Evolutionary conservation across 352 stramenopile species (phyloP), one percentile per base, ranked within the genome.

Genomic region (Phytopythium mirpurense): DNA sequence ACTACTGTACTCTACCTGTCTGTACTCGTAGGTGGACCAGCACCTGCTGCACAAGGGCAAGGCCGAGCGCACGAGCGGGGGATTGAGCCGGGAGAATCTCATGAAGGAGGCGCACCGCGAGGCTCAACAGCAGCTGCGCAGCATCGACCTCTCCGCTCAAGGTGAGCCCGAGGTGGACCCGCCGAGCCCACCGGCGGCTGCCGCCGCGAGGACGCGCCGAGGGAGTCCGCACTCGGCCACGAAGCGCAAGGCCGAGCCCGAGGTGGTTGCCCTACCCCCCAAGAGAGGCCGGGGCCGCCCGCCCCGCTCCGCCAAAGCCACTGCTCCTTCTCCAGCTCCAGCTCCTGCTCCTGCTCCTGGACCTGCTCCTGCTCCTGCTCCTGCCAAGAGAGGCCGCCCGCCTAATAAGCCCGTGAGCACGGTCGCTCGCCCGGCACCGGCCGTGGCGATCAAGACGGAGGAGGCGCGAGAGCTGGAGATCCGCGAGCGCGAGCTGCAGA

Each of bases 21-120:
- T 32, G 29, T 14, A 16, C 4, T 34, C 24, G 53, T 34, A 75
- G 67, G 58, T 76, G 53, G 63, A 76, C 43, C 60, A 68, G 42
- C 60, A 76, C 31, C 68, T 51, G 21, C 45, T 62, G 21, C 68
- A 70, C 45, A 76, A 76, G 48, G 67, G 19, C 11, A 54, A 43
- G 7, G 23, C 2, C 21, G 31, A 42, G n/a, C 46, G 31, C 46
- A 5, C 16, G 21, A 34, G 24, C 18, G 18, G 18, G 24, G 19
- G 63, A 47, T 53, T 57, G 1, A 65, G 67, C 54, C 55, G 64
- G 8, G 67, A 76, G 40, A 69, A 76, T 31, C 55, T 60, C 36
- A 66, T 76, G 48, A 59, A 66, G 42, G 55, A 65, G 24, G 57
- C 67, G 11, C 21, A 73, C 15, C 50, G 64, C 16, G 64, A 62